Evolutionary conservation across 345 rosid species (phyloP), one percentile per base, ranked within the genome.

Genomic region (Hibiscus trionum): DNA sequence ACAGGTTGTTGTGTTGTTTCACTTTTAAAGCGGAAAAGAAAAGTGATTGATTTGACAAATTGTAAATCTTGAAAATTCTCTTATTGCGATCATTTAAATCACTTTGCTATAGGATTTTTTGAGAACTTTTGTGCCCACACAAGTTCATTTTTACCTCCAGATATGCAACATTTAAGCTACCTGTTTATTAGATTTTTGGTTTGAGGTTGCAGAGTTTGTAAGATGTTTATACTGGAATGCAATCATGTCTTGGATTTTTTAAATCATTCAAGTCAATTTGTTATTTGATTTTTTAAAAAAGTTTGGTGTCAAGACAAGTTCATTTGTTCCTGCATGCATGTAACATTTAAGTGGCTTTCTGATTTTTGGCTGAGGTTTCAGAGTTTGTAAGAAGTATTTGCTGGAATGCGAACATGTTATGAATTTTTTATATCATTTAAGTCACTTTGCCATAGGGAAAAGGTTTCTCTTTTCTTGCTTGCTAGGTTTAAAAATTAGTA

Each of bases 31-130:
- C 10, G 31, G 11, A 5, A 56, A 56, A 70, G 31, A n/a, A 52
- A 37, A 24, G 35, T 24, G 19, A 4, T 35, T 35, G 47, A 24
- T 66, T 19, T 66, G 44, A 57, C 95, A 90, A 82, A 91, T 94
- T 73, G 84, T 93, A 15, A 75, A 90, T 72, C 95, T 90, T 78
- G 29, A 63, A 33, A 17, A 9, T 17, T 76, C 86, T 66, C 47
- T 86, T 35, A 90, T 86, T 86, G 31, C 16, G 12, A 10, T 65
- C 19, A 16, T 37, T 31, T 27, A 7, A 29, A 10, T 31, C 47
- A 42, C 49, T 35, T 63, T 17, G 49, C 15, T 33, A 35, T 33
- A 16, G 47, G 26, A 35, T 8, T 62, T 33, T 14, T 49, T 37
- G 14, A 16, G 46, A 62, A 61, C 5, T 3, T 35, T 62, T 63